Base-by-base conservation (phyloP, 2,329 filamentous ascomycete genomes). In the Cordyceps javanica region DNA sequence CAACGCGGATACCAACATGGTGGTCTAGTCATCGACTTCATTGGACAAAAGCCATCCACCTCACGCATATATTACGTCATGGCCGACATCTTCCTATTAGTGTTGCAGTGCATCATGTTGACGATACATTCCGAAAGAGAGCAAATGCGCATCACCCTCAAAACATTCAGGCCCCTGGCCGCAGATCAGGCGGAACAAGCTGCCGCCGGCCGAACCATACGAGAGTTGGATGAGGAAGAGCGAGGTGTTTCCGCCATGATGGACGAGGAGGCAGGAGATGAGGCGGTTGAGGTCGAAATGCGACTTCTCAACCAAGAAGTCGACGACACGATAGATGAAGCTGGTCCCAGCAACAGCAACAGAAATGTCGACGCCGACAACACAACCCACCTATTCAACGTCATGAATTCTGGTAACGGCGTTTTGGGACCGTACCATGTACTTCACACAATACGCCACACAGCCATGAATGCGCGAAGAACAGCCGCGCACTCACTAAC, bases 1-100 rank as follows among this genome's bases (percentile, higher is more conserved):
- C 78, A 82, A 59, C 75, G 83, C 54, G 85, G 85, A 25, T 88
- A 88, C 65, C 76, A 87, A 25, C 85, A 88, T 61, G 86, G 86
- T 25, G 86, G 86, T 34, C 74, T 88, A 52, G 75, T 88, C 25
- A 79, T 88, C 63, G 86, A 89, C 65, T 85, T 89, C 62, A 77
- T 89, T 62, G 86, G 86, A 14, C 85, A 89, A 68, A 80, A 79
- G 62, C 82, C 84, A 4, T 82, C 85, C 2, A 76, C 78, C 2
- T 85, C 82, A 25, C 77, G 77, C 61, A 64, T 82, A 16, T 77
- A 80, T 52, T 77, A 87, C 46, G 62, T 87, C 5, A 64, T 81
- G 2, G 69, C 83, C 44, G 86, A 89, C 67, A 25, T 81, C 7
- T 64, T 82, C 30, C 75, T 88, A 8, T 64, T 87, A 39, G 70